Evolutionary conservation across 148 eudicot species (phyloP).

Genomic region (Nepenthes gracilis): DNA sequence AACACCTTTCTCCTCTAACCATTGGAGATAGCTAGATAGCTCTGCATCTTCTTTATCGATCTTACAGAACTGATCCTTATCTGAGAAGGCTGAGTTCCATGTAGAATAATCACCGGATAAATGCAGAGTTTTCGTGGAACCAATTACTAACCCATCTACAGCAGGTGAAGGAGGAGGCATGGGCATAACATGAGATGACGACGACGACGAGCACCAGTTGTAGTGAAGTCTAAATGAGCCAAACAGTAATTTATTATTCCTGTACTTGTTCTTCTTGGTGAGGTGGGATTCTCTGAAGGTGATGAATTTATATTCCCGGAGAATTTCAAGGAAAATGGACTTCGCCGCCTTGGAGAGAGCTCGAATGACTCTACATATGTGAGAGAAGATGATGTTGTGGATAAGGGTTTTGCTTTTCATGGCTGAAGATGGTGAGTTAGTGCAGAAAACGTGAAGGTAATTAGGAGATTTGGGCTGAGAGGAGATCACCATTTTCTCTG

Average conservation of each 20-base stretch:
- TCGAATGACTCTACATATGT: constrained; percentile 40
- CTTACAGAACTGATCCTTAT: constrained; percentile 4
- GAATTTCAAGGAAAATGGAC: constrained; percentile 39
- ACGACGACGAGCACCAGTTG: constrained; percentile 75
- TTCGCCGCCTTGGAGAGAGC: constrained; percentile 58
- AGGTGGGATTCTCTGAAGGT: constrained; percentile 17
- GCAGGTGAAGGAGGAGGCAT: constrained; percentile 33
- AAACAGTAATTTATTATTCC: constrained; percentile 50
- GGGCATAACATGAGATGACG: constrained; percentile 53
- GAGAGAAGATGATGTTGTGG: constrained; percentile 57
- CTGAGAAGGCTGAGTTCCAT: constrained; percentile 48
- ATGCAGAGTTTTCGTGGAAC: neutral
- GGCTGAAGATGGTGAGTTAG: constrained; percentile 7
- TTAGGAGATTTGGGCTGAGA: no score
- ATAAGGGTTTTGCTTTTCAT: constrained; percentile 60
- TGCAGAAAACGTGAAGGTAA: no score
- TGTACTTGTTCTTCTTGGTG: constrained; percentile 37
- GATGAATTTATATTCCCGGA: constrained; percentile 35
- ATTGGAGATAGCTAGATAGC: constrained; percentile 82
- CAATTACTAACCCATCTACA: neutral
- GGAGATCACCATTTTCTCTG: no score
- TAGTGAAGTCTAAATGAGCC: constrained; percentile 84
- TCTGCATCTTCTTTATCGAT: constrained; percentile 3
- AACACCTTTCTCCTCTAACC: constrained; percentile 67
- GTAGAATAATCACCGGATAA: constrained; percentile 48